A percentile compares a stretch with the other conserved stretches of the same genome.
Conservation (phyloP, 441 rosid genomes). For the Mallotus repandus region DNA sequence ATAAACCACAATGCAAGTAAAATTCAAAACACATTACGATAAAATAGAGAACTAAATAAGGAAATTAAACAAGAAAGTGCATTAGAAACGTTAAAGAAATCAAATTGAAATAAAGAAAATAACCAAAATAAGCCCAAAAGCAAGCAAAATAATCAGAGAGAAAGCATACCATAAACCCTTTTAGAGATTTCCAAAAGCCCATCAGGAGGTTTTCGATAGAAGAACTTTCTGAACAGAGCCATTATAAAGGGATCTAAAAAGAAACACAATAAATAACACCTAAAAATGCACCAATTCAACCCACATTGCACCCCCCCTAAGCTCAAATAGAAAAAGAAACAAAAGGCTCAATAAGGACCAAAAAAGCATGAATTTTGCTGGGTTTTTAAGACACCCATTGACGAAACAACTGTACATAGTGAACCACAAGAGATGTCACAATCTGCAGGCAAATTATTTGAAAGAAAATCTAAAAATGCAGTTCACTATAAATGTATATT, state of each 20-base stretch:
- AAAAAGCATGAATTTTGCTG: conserved; percentile 51
- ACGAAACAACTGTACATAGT: no score
- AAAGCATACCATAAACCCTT: conserved; percentile 75
- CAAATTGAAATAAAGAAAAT: neutral
- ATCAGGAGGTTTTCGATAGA: conserved; percentile 75
- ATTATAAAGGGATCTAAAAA: conserved; percentile 37
- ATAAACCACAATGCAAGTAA: neutral
- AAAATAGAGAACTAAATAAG: neutral
- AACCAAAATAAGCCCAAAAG: conserved; percentile 17
- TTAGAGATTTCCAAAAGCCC: conserved; percentile 90
- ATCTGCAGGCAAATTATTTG: no score
- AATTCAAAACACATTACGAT: neutral
- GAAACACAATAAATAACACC: conserved; percentile 17
- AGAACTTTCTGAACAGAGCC: conserved; percentile 83
- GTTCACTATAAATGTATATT: neutral
- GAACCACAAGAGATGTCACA: no score
- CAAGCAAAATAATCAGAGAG: neutral
- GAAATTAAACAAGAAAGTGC: neutral
- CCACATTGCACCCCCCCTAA: conserved; percentile 37
- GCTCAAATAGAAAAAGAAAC: conserved; percentile 15
- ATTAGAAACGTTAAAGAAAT: neutral
- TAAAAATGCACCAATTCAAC: conserved; percentile 30
- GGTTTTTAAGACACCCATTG: conserved; percentile 58
- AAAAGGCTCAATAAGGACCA: neutral
- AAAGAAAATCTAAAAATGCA: neutral